Evolutionary conservation across 179 eudicot species (phyloP).

Genomic region (Camellia oleifera): DNA sequence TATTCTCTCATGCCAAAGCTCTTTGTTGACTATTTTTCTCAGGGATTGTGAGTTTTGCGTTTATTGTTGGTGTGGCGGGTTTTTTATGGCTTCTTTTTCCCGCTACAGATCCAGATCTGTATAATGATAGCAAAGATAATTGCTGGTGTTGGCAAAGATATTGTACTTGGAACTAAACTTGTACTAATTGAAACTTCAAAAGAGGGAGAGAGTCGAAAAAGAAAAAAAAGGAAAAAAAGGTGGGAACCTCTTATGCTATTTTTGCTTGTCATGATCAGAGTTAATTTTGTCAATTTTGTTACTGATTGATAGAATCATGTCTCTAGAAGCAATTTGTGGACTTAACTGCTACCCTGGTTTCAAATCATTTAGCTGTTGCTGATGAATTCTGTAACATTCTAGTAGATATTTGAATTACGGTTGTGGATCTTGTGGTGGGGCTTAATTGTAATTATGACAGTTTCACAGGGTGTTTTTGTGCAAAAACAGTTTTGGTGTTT

Average conservation of each 20-base stretch:
- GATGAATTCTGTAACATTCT: too few relatives aligned
- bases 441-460: background rate
- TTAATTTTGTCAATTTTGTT: background rate
- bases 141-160: constrained; percentile 86
- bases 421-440: too few relatives aligned
- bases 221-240: background rate
- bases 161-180: constrained; percentile 54
- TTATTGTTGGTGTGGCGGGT: constrained; percentile 48
- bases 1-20: background rate
- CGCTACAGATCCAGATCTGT: constrained; percentile 54
- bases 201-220: background rate
- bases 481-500: too few relatives aligned
- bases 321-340: background rate
- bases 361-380: too few relatives aligned
- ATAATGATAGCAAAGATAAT: constrained; percentile 42
- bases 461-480: background rate
- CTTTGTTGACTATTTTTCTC: constrained; percentile 17
- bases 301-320: background rate
- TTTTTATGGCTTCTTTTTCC: constrained; percentile 63
- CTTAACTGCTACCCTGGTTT: too few relatives aligned
- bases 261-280: background rate
- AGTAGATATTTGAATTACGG: too few relatives aligned
- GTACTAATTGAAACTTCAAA: background rate
- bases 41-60: constrained; percentile 60
- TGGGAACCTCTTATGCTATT: background rate